Conservation (phyloP, 1,139 yeast genomes). For the Saccharomycopsis phalli region DNA sequence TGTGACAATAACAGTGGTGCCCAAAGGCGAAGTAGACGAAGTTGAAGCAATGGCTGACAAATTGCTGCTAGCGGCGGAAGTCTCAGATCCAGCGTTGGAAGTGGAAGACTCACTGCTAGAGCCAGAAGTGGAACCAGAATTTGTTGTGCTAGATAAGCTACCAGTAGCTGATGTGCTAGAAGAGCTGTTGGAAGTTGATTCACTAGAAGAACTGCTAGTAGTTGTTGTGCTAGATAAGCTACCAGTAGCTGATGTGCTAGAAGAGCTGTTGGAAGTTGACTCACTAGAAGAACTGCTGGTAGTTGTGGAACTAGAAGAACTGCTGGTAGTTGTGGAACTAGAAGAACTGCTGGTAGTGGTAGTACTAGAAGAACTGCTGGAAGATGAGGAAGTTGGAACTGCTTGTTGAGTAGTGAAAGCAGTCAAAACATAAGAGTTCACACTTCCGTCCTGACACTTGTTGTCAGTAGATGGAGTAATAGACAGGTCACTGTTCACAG, state of each 20-base stretch:
- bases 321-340: not conserved
- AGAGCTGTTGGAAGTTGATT: not conserved
- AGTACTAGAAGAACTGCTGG: conserved; percentile 10
- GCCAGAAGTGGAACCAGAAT: not conserved
- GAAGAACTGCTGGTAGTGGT: conserved; percentile 12
- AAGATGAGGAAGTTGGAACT: conserved; percentile 7
- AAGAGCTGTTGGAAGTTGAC: not conserved
- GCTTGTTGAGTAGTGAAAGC: not conserved
- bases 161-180: not conserved
- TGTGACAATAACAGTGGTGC: conserved; percentile 28
- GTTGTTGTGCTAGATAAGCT: not conserved
- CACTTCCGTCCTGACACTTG: conserved; percentile 2
- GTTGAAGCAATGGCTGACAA: conserved; percentile 21
- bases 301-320: not conserved
- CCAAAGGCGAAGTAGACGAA: conserved; percentile 10
- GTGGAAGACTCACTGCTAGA: conserved; percentile 2
- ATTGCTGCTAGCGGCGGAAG: not conserved
- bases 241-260: not conserved
- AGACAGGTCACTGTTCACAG: conserved; percentile 1
- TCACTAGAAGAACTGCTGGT: not conserved
- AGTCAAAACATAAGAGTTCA: conserved; percentile 2
- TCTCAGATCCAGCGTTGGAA: not conserved
- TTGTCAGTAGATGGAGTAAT: conserved; percentile 1
- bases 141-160: not conserved
- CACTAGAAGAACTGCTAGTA: not conserved